Evolutionary conservation across 345 rosid genomes (phyloP), one percentile per base, ranked within the genome.

Genomic region (Salix arbutifolia): DNA sequence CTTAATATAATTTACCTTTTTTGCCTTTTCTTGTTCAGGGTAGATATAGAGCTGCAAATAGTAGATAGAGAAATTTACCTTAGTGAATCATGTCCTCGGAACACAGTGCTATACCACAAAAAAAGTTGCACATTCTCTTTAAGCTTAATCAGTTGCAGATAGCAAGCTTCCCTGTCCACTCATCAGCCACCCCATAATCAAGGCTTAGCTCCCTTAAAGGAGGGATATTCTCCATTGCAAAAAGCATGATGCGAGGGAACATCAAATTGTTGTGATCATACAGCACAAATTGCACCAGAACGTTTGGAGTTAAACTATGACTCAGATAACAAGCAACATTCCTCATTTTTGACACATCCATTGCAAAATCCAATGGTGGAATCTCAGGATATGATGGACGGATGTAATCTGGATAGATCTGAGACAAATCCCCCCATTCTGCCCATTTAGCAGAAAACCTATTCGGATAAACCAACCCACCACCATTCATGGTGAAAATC

Each of bases 271-370:
- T 96, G 82, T 93, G 98, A 83, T 96, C 97, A 86, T 90, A 85
- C 56, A 96, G 81, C 48, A 96, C 95, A 71, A 79, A 85, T 79
- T 96, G 99, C 74, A 93, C 97, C 82, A 93, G 72, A 73, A 92
- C 92, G 82, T 96, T 96, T 12, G 99, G 96, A 81, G 85, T 83
- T 62, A 87, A 73, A 84, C 97, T 91, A 61, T 96, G 98, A 82
- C 99, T 92, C 56, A 96, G 87, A 78, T 96, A 96, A 74, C 97
- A 93, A 62, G 99, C 97, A 76, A 89, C 95, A 78, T 93, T 96
- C 86, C 99, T 87, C 97, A 92, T 86, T 84, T 88, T 91, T 0
- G 99, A 93, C 44, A 96, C 98, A 84, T 96, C 98, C 96, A 96
- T 85, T 19, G 97, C 96, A 65, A 87, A 93, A 84, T 93, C 98